These are phyloP conservation scores for Volvariella surrecta DNA, from an alignment of 1,284 basidiomycete species.

Conservation along the genomic window DNA sequence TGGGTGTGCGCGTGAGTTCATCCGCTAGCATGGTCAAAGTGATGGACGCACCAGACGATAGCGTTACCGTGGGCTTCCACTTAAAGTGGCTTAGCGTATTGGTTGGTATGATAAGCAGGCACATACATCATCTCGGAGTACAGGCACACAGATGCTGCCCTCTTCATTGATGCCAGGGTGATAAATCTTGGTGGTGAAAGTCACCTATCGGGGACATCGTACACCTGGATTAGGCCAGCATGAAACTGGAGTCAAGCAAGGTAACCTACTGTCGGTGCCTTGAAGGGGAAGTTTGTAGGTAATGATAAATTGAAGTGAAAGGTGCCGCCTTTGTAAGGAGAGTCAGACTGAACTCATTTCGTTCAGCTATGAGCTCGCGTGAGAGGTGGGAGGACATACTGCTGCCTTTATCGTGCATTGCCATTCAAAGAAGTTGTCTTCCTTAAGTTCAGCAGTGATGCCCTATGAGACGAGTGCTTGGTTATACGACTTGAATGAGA, in stretches of 20 bases:
- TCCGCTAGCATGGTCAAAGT: conserved; percentile 1
- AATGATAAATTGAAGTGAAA: conserved; percentile 71
- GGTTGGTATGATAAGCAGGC: conserved; percentile 9
- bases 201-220: conserved; percentile 44
- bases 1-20: conserved; percentile 22
- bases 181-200: conserved; percentile 83
- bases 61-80: conserved; percentile 87
- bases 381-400: conserved; percentile 37
- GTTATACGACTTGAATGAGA: conserved; percentile 2
- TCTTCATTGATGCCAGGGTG: conserved; percentile 93
- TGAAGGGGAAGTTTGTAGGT: conserved; percentile 83
- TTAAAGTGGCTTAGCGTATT: conserved; percentile 19
- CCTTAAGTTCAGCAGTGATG: conserved; percentile 54
- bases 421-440: conserved; percentile 75
- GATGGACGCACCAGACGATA: conserved; percentile 53
- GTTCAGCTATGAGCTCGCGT: conserved; percentile 3
- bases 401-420: conserved; percentile 69
- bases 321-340: conserved; percentile 80
- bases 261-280: conserved; percentile 65
- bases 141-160: conserved; percentile 74
- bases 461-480: conserved; percentile 30
- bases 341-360: conserved; percentile 43
- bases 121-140: conserved; percentile 76
- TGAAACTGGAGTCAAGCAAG: conserved; percentile 4
- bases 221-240: conserved; percentile 9